These are phyloP conservation scores for Pseudoscleropodium purum DNA, from an alignment of 225 moss, liverwort and hornwort genomes.

Conservation along the genomic window DNA sequence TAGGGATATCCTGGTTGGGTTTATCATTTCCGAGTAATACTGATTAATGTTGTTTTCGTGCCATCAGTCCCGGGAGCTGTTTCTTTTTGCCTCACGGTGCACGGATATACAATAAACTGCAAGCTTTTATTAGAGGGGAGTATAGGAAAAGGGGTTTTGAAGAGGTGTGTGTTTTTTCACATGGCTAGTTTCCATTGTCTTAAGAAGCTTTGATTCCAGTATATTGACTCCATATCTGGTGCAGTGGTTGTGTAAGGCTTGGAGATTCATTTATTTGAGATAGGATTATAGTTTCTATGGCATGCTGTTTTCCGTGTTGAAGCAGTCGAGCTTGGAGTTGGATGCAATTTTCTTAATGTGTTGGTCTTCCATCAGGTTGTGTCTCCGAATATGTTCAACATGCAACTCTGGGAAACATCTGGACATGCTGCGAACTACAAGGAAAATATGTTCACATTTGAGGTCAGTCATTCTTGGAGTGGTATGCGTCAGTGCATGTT, in stretches of 20 bases:
- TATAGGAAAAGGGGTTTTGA: constrained; percentile 75
- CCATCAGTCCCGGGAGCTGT: constrained; percentile 77
- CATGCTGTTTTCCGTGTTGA: neutral
- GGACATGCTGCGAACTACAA: constrained; percentile 97
- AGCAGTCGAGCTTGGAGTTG: neutral
- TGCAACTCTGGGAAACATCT: constrained; percentile 93
- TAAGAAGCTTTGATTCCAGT: neutral
- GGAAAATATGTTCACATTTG: constrained; percentile 97
- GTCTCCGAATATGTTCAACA: constrained; percentile 89
- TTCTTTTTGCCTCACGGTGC: constrained; percentile 86
- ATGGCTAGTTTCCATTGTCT: neutral
- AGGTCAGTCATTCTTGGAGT: constrained; percentile 27
- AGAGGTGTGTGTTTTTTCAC: constrained; percentile 31
- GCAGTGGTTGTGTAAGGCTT: neutral
- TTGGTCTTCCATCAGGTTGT: constrained; percentile 47
- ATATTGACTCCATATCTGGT: neutral
- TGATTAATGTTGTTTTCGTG: neutral
- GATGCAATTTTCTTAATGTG: neutral
- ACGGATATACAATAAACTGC: constrained; percentile 80
- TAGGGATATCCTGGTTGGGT: neutral
- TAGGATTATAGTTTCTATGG: neutral
- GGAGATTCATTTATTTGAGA: neutral
- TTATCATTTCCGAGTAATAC: neutral
- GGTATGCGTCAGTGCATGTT: neutral
- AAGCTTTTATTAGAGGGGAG: constrained; percentile 70